Evolutionary conservation across 768 basidiomycete species (phyloP), one percentile per base, ranked within the genome.

Genomic region (Mrakia hoshinonis): DNA sequence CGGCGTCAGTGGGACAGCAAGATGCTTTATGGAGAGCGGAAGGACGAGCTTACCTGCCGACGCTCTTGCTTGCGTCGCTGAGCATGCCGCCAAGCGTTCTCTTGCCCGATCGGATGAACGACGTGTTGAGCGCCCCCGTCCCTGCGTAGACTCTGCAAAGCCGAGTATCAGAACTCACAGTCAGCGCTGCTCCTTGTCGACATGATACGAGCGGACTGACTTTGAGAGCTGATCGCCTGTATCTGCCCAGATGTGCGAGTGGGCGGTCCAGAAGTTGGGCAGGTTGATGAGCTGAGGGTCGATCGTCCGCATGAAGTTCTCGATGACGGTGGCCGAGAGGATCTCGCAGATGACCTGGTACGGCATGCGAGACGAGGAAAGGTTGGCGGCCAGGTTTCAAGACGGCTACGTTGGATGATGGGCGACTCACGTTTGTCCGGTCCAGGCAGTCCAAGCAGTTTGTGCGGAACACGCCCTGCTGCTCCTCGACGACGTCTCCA

Each of bases 401-500:
- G 18, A 26, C 4, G 2, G 39, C 22, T 0, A 31, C 22, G n/a
- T 10, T 12, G 24, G 46, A 26, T 15, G 1, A 39, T 15, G 18
- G 18, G 3, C 11, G 12, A 18, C 67, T 39, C 26, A 71, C 72
- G 79, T 99, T 99, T 4, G 96, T 99, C 48, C 96, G 87, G 76
- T 99, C 95, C 74, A 99, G 82, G 79, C 92, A 96, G 78, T 97
- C 95, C 64, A 96, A 81, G 77, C 96, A 99, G 77, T 97, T 98
- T 34, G 90, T 92, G 73, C 96, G 84, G 78, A 98, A 97, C 22
- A 92, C 85, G 4, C 96, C 96, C 70, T 86, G 87, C 77, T 99
- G 96, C 64, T 88, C 84, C n/a, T 89, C 90, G 46, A 99, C 36
- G 10, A 74, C 60, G 7, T 69, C 75, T 90, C 87, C 74, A 86